Base-by-base conservation (phyloP, 2,329 filamentous ascomycete species). In the Claviceps capensis region DNA sequence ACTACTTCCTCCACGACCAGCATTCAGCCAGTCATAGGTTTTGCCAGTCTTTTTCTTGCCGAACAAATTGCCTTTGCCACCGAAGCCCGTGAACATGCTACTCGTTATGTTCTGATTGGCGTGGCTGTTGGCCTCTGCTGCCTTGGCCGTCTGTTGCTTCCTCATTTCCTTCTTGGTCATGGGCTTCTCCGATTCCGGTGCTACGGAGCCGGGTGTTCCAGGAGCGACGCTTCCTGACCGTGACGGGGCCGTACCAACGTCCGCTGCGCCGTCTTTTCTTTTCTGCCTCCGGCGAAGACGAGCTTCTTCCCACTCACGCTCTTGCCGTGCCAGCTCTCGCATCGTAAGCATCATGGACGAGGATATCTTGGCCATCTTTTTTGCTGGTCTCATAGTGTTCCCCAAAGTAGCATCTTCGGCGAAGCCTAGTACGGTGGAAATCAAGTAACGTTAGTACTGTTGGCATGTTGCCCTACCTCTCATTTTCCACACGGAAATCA, bases 151-250 rank as follows among this genome's bases (percentile, higher is more conserved):
- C 58, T 85, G 77, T 57, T 83, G 85, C 66, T 84, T 88, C 63
- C 85, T 81, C 55, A 74, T 76, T 65, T 95, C 89, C 70, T 96
- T 96, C 74, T 96, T 96, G 4, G 85, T 86, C 49, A 87, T 76
- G 3, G 81, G 76, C 65, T 89, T 91, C 57, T 79, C 75, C 1
- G 72, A 64, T 51, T 85, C 83, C 1, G 82, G 77, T 1, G 83
- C 80, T 43, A 79, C 74, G 1, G 79, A 73, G 5, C 79, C 80
- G 3, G 83, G 79, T 0, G 80, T 83, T 2, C 76, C 76, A 11
- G 79, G 74, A 16, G 79, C 79, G 13, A 75, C 71, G 23, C 79
- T 79, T 14, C 79, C 75, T 26, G 77, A 61, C 57, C 81, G 73
- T 16, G 77, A 76, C 13, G 69, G 66, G 49, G 71, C 68, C 43